Evolutionary conservation across 2,329 filamentous ascomycete species (phyloP), one percentile per base, ranked within the genome.

Genomic region (Aspergillus unguis): DNA sequence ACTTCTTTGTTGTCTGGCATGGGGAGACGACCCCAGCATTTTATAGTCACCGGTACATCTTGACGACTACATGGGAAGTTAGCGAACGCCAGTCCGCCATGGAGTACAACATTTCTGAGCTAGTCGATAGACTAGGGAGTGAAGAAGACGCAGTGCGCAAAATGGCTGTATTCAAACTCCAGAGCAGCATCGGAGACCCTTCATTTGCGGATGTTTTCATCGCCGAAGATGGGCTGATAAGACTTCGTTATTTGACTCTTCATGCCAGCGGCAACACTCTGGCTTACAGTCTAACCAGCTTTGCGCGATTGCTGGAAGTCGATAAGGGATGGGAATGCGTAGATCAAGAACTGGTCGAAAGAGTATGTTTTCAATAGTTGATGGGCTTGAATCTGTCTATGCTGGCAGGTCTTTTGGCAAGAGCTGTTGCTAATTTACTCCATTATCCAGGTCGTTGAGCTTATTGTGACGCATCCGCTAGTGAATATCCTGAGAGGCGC

Each of bases 91-190:
- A 29, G 6, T 11, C 47, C 31, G 11, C 38, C 27, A 82, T 83
- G 80, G 80, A 82, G 53, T 78, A 71, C 64, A 71, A 80, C 65
- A 73, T 84, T 55, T 71, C 79, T 44, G 80, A 84, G 60, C 72
- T 85, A 59, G 80, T 85, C 54, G 76, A 79, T 57, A 78, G 81
- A 48, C 74, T 86, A 53, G 76, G 79, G 41, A 82, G 80, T 61
- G 80, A 83, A 52, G 82, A 96, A 74, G 94, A 99, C 79, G 92
- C 90, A 52, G 86, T 90, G 62, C 90, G 92, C 67, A 99, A 99
- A 74, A 96, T 97, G 90, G 94, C 94, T 55, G 94, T 95, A 56
- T 99, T 99, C 82, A 96, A 96, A 77, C 84, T 99, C 60, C 94
- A 99, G 74, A 87, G 84, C 58, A 91, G 90, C 57, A 96, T 99